Evolutionary conservation across 2,329 filamentous ascomycete genomes (phyloP).

Genomic region (Clarireedia monteithiana): DNA sequence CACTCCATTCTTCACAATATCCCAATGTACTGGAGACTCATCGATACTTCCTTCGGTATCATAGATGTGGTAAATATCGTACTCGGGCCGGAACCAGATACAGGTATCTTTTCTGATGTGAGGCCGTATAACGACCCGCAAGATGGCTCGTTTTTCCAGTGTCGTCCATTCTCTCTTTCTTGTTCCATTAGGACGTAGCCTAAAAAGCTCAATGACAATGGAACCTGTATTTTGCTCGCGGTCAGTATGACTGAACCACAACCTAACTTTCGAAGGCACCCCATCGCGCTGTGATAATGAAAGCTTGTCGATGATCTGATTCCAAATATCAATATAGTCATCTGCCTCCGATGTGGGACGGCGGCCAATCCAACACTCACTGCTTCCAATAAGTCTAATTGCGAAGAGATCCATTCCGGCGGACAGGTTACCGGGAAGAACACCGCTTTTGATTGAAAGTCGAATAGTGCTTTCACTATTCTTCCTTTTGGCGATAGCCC

Average conservation of each 20-base stretch:
- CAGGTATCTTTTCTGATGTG: background rate
- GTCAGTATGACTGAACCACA: conserved; percentile 6
- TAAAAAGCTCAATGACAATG: background rate
- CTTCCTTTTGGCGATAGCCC: background rate
- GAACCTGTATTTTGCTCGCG: background rate
- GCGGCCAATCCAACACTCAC: background rate
- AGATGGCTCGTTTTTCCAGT: background rate
- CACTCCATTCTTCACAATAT: background rate
- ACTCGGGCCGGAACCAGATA: conserved; percentile 19
- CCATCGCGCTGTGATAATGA: background rate
- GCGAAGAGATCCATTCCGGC: background rate
- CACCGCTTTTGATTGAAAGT: background rate
- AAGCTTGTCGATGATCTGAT: background rate
- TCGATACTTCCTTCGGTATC: background rate
- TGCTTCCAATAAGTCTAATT: background rate
- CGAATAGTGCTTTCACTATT: background rate
- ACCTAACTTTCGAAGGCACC: background rate
- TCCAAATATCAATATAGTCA: background rate
- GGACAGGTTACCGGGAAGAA: background rate
- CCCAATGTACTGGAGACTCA: background rate
- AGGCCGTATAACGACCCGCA: background rate
- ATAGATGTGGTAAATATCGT: conserved; percentile 6
- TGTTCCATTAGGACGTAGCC: background rate
- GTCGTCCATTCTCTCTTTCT: background rate
- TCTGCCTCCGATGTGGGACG: background rate